Base-by-base conservation (phyloP, 2,329 filamentous ascomycete species). In the Penicillium hordei region DNA sequence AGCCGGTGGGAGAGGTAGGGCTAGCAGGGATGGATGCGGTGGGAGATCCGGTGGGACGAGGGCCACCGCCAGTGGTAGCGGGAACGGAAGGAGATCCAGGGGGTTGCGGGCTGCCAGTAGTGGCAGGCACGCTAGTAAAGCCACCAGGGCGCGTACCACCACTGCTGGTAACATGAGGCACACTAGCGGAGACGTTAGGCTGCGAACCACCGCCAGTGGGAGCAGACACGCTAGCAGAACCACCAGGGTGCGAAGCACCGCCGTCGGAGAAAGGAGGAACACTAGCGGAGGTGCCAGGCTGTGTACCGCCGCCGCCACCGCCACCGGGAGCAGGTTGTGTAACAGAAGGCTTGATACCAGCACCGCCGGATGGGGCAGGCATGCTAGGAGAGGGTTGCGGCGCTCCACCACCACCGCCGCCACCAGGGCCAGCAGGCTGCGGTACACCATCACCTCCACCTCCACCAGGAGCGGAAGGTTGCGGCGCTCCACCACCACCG, bases 11-110 rank as follows among this genome's bases (percentile, higher is more conserved):
- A 5, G 64, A 60, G 17, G 62, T n/a, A 25, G 60, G 49, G 34
- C 46, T 60, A 38, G 45, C 49, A 9, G 61, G 58, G 27, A 58
- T 55, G 3, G 61, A 55, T 29, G 50, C 52, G 15, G 45, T 60
- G 25, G 44, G 33, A 13, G 59, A 44, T 15, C 52, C 50, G 44
- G 38, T 51, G 31, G 46, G 39, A 12, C 39, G 31, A 40, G 60
- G 38, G 36, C 34, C 48, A 42, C 46, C 52, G 29, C 42, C 40
- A n/a, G 19, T 4, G 31, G 58, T 25, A 15, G 46, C 33, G 5
- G 27, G 10, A 29, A 36, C 42, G 9, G 48, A 8, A 25, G 33
- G 21, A 17, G 46, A 38, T 5, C 33, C 13, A 34, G 48, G 4
- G 15, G 48, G 17, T 5, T 10, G 23, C 15, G 23, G 36, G 48